A percentile compares a stretch with the other conserved stretches of the same genome.
Evolutionary conservation across 2,329 filamentous ascomycete genomes (phyloP).

Genomic region (Penicillium corylophilum): DNA sequence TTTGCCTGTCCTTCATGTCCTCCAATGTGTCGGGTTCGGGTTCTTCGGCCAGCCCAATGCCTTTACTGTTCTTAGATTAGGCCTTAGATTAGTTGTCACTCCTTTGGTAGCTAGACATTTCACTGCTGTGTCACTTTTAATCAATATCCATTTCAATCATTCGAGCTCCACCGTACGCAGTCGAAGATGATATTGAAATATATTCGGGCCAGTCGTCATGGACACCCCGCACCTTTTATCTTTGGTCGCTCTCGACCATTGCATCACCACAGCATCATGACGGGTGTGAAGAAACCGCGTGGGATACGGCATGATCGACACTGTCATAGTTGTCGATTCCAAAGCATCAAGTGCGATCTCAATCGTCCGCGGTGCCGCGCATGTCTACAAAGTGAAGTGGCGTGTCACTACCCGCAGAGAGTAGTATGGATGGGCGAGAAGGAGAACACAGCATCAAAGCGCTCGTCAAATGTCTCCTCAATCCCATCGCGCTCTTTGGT

Average conservation of each 20-base stretch:
- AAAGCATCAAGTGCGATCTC: slow-evolving; percentile 31
- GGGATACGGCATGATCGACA: slow-evolving; percentile 33
- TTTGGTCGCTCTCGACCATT: background rate
- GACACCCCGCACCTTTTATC: slow-evolving; percentile 18
- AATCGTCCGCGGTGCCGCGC: slow-evolving; percentile 30
- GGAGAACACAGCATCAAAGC: slow-evolving; percentile 2
- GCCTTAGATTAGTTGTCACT: background rate
- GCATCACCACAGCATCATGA: slow-evolving; percentile 6
- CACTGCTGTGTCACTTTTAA: background rate
- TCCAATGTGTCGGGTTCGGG: background rate
- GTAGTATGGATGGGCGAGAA: slow-evolving; percentile 27
- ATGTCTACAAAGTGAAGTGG: slow-evolving; percentile 20
- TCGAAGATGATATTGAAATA: background rate
- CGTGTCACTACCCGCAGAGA: slow-evolving; percentile 27
- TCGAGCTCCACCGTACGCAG: background rate
- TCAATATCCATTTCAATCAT: background rate
- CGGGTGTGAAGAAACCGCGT: slow-evolving; percentile 25
- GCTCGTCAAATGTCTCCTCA: background rate
- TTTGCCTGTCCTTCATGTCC: background rate
- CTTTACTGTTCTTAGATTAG: background rate
- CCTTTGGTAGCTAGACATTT: background rate
- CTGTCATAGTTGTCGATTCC: slow-evolving; percentile 25
- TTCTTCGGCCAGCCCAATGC: background rate
- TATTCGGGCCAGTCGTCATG: no score
- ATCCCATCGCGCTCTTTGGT: slow-evolving; percentile 45